Percentiles rank a stretch among this genome's conserved stretches.
phyloP scores from a whole-genome alignment of 495 filamentous ascomycete species.

The Penicillium tannophilum region DNA sequence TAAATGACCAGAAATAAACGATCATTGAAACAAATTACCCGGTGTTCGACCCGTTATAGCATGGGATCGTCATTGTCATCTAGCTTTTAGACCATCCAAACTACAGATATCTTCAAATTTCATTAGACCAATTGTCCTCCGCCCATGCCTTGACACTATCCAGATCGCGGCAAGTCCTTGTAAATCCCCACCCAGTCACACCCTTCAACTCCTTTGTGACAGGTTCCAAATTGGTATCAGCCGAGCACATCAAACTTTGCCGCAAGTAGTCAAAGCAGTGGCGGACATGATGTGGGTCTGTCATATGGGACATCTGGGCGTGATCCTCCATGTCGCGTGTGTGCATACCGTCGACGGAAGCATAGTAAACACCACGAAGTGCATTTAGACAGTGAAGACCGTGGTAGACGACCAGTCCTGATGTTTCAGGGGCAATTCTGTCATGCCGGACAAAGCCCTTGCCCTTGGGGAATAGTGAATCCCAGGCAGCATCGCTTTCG shows the following conservation, averaged over 20 bases:
- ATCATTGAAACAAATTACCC: background rate
- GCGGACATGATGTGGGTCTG: background rate
- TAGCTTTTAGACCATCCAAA: background rate
- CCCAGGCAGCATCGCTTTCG: slow-evolving; percentile 1
- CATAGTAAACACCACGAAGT: slow-evolving; percentile 4
- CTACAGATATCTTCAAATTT: background rate
- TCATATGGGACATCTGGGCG: too few species aligned
- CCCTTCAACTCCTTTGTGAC: background rate
- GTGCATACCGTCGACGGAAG: background rate
- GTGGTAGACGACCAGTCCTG: background rate
- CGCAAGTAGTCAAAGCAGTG: slow-evolving; percentile 8
- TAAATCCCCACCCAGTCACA: background rate
- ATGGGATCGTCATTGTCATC: background rate
- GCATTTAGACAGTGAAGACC: background rate
- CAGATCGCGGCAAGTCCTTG: slow-evolving; percentile 1
- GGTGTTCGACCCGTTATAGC: too few species aligned
- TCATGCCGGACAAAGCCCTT: background rate
- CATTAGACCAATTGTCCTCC: background rate
- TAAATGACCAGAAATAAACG: background rate
- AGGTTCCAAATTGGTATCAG: slow-evolving; percentile 1
- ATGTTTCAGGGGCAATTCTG: background rate
- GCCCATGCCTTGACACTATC: slow-evolving; percentile 2
- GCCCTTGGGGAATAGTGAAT: background rate
- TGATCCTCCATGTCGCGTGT: background rate
- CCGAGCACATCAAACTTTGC: slow-evolving; percentile 2